Evolutionary conservation across 352 stramenopile genomes (phyloP).

Genomic region (Blastocystis sp.): DNA sequence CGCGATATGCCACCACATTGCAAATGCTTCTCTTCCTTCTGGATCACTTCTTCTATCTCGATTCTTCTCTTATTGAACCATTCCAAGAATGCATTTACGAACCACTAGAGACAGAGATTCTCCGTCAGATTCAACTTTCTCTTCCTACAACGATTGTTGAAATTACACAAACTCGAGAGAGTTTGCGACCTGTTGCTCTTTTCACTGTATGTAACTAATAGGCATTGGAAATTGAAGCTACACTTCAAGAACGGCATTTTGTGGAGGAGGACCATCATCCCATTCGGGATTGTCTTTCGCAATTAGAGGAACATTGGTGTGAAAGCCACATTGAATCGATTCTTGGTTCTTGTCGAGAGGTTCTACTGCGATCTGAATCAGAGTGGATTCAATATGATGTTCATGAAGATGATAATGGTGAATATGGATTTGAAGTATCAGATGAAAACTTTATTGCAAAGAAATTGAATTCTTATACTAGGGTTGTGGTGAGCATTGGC

Average conservation of each 20-base stretch:
- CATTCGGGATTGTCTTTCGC: background rate
- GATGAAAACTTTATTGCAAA: background rate
- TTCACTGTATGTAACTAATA: background rate
- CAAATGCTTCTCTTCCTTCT: background rate
- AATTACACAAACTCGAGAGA: background rate
- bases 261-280: background rate
- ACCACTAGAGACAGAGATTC: background rate
- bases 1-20: background rate
- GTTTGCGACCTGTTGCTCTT: background rate
- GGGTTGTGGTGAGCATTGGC: background rate
- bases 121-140: background rate
- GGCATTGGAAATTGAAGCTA: slow-evolving; percentile 1
- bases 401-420: background rate
- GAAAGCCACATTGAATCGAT: background rate
- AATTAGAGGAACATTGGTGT: background rate
- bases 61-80: background rate
- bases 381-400: slow-evolving; percentile 20
- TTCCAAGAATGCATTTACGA: background rate
- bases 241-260: background rate
- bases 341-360: background rate
- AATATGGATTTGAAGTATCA: background rate
- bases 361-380: background rate
- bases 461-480: background rate
- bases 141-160: background rate
- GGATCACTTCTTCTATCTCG: background rate